Conservation (phyloP, 345 rosid genomes). For the Hibiscus mutabilis region DNA sequence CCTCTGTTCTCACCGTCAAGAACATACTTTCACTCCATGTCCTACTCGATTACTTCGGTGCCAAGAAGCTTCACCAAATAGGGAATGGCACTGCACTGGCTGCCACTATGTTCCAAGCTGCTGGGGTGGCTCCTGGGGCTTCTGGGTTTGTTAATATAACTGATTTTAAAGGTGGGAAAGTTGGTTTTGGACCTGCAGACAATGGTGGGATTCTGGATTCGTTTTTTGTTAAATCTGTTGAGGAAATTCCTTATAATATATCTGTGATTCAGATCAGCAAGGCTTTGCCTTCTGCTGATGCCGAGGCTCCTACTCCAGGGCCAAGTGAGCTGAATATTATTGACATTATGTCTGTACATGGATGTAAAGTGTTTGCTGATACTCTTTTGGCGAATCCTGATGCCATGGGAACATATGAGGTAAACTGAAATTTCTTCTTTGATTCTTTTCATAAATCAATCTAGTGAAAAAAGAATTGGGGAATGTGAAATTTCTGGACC, state of each 20-base stretch:
- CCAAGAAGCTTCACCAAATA: constrained; percentile 92
- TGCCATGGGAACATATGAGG: constrained; percentile 64
- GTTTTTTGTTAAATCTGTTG: constrained; percentile 58
- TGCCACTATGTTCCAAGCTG: constrained; percentile 88
- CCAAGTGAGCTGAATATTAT: constrained; percentile 67
- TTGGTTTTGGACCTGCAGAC: constrained; percentile 60
- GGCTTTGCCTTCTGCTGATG: constrained; percentile 56
- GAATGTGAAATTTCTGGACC: too few relatives aligned
- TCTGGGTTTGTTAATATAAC: constrained; percentile 91
- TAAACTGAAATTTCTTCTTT: constrained; percentile 10
- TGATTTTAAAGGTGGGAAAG: constrained; percentile 76
- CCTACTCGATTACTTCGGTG: constrained; percentile 86
- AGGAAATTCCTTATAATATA: constrained; percentile 81
- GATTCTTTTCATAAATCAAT: background rate
- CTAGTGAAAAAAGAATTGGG: background rate
- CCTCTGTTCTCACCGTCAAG: constrained; percentile 59
- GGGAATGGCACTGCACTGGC: constrained; percentile 75
- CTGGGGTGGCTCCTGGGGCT: constrained; percentile 77
- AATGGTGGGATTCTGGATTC: constrained; percentile 49
- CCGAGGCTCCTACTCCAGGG: constrained; percentile 78
- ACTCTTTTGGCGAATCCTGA: constrained; percentile 49
- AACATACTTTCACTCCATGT: constrained; percentile 88
- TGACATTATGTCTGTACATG: constrained; percentile 77
- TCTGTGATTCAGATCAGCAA: constrained; percentile 87
- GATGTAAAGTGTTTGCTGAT: constrained; percentile 85